Evolutionary conservation across 805 yeast genomes (phyloP), one percentile per base, ranked within the genome.

Genomic region (Cyberlindnera misumaiensis): DNA sequence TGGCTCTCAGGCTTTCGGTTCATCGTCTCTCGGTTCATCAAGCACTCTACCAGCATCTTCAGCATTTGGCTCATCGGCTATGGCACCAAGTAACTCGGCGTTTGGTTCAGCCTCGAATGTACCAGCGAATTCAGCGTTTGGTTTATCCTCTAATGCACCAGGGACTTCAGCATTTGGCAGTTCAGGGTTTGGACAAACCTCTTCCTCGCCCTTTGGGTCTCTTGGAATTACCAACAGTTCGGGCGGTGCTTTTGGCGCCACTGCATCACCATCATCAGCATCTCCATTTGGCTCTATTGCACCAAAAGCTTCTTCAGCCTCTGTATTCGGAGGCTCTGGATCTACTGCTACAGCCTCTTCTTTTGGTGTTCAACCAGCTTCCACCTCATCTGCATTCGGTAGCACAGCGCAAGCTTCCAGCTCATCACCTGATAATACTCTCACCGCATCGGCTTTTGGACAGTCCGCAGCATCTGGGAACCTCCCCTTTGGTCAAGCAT

Each of bases 61-160:
- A 24, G 46, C 52, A 14, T 44, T 51, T 42, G 60, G 58, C 3
- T 27, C 37, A 13, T 27, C 28, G 24, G 5, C 24, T 20, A 20
- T 20, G 24, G 24, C 24, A 20, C 24, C 24, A 20, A 28, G 16
- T 7, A 40, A 45, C 22, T 48, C 62, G 10, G 44, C 33, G 5
- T 37, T 39, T 47, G 52, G 34, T 15, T 24, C 16, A 20, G 8
- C 24, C 24, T 20, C 24, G 8, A 28, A 13, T 5, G 11, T 16
- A 13, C 16, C 15, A 13, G 16, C 30, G 6, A 13, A 13, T 13
- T 14, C 30, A n/a, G 15, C 16, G 15, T 28, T 28, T 28, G 30
- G 30, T 13, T 13, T 6, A 9, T 11, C 16, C 8, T 13, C 15
- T 5, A 28, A 15, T 13, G 16, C 24, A 20, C 24, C 30, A 28